Evolutionary conservation across 2,329 filamentous ascomycete species (phyloP).

Genomic region (Aplosporella prunicola): DNA sequence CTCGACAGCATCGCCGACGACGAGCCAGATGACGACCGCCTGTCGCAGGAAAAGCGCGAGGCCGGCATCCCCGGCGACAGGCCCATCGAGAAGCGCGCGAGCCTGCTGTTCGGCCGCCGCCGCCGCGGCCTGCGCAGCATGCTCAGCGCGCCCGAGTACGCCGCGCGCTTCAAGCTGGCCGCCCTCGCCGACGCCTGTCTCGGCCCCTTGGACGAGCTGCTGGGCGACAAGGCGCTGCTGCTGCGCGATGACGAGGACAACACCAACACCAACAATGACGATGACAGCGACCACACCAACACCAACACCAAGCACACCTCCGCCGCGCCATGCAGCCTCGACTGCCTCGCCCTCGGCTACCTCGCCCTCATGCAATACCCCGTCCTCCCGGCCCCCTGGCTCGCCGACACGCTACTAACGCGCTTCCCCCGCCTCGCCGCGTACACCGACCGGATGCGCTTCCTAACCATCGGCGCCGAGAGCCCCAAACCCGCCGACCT

Average conservation of each 20-base stretch:
- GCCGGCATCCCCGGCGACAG: constrained; percentile 27
- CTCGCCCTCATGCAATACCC: constrained; percentile 62
- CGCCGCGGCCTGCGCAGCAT: constrained; percentile 52
- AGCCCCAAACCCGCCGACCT: constrained; percentile 5
- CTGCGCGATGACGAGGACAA: no score
- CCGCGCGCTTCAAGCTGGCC: constrained; percentile 66
- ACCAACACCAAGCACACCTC: no score
- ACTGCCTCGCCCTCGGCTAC: constrained; percentile 75
- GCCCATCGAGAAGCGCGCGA: constrained; percentile 26
- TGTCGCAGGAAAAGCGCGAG: constrained; percentile 27
- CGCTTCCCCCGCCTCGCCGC: constrained; percentile 34
- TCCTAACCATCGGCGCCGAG: constrained; percentile 1
- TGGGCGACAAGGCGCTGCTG: constrained; percentile 50
- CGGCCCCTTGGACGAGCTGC: constrained; percentile 56
- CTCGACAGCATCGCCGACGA: constrained; percentile 33
- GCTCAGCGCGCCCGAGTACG: constrained; percentile 58
- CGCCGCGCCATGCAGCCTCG: constrained; percentile 51
- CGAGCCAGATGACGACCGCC: constrained; percentile 12
- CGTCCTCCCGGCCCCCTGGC: constrained; percentile 52
- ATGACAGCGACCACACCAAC: no score
- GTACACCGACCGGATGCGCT: constrained; percentile 24
- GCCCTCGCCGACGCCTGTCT: constrained; percentile 62
- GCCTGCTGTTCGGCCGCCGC: constrained; percentile 41
- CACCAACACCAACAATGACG: no score
- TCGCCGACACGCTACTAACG: constrained; percentile 46